Conservation (phyloP, 2,329 filamentous ascomycete species). For the Calonectria crousiana region DNA sequence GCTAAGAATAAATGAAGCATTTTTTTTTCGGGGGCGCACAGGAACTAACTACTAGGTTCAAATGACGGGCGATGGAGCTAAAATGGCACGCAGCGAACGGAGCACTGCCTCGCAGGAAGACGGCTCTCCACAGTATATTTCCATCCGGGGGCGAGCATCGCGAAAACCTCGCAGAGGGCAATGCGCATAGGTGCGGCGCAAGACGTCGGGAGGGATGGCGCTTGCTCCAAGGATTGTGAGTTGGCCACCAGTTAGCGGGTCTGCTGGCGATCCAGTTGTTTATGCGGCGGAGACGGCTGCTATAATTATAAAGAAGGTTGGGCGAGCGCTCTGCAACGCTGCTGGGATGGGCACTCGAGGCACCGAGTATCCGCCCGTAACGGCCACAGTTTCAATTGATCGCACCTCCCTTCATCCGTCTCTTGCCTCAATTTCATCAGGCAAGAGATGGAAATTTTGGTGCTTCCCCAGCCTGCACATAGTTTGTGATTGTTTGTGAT, state of each 20-base stretch:
- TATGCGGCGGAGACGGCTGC: conserved; percentile 17
- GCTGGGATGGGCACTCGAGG: conserved; percentile 9
- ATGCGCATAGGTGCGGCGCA: neutral
- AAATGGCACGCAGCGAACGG: conserved; percentile 11
- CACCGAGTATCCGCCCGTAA: conserved; percentile 3
- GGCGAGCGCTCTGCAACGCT: neutral
- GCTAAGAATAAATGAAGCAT: neutral
- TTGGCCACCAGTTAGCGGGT: neutral
- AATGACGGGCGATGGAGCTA: conserved; percentile 3
- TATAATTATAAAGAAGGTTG: conserved; percentile 1
- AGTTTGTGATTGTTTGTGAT: conserved; percentile 3
- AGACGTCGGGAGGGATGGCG: neutral
- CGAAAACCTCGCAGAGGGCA: neutral
- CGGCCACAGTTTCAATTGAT: neutral
- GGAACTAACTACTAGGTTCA: neutral
- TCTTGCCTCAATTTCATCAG: neutral
- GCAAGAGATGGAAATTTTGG: neutral
- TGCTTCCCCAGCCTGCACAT: neutral
- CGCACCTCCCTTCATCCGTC: neutral
- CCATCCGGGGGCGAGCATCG: conserved; percentile 6
- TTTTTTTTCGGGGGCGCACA: neutral
- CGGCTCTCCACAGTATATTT: neutral
- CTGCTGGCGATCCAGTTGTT: neutral
- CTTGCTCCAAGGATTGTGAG: neutral
- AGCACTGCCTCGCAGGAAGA: neutral